Evolutionary conservation across 306 rosid genomes (phyloP), one percentile per base, ranked within the genome.

Genomic region (Sesbania bispinosa): DNA sequence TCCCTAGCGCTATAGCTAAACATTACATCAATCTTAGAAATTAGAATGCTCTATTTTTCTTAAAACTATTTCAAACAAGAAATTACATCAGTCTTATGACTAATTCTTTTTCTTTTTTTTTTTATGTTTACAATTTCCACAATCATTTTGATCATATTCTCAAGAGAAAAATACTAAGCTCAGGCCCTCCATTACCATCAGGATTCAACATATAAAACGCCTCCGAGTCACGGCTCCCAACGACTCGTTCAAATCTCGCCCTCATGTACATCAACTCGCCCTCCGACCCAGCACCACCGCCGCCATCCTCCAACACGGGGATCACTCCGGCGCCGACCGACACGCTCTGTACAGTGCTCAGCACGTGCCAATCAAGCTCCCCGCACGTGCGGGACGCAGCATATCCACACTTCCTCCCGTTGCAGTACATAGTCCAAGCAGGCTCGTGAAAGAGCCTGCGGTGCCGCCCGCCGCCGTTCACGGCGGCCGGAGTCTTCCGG

Each of bases 261-360:
- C 98, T 88, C 98, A 93, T 93, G 9, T 93, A 93, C 73, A 93
- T 85, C 90, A 90, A 79, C 88, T 90, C 98, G 0, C 97, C 98
- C 59, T 85, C 90, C 3, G 90, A 62, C 46, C 67, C 52, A 10
- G n/a, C n/a, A n/a, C 74, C 66, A 24, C 78, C 67, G 2, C 50
- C 33, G 2, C 83, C 82, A 8, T 87, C 85, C 2, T 85, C 93
- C 57, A 84, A 71, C 60, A 84, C 59, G 29, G 98, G 98, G 5
- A 93, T 88, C 43, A 93, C 97, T 0, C 98, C 98, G 4, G 97
- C 98, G 0, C 98, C 98, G 0, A 87, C 97, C 0, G 98, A 93
- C 8, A 93, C 94, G 26, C 92, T 93, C 71, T 88, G 86, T 1
- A 90, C 83, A 0, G 92, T 87, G 9, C 63, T 84, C 64, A 90